phyloP scores from a whole-genome alignment of 2,329 filamentous ascomycete species.

The Calonectria pseudoturangicola region DNA sequence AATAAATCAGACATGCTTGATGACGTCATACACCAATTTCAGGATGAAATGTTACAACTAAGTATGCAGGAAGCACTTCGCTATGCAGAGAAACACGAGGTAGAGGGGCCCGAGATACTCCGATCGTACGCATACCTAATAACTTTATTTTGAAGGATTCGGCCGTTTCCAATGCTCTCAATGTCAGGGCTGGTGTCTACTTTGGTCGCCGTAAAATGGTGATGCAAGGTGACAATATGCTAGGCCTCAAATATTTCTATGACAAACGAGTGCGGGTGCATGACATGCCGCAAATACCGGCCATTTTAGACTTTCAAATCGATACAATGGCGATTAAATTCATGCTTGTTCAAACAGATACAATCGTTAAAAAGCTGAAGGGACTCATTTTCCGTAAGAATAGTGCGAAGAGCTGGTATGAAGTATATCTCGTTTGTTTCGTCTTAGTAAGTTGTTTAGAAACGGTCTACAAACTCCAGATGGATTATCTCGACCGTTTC shows the following conservation, averaged over 20 bases:
- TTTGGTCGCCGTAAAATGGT: slow-evolving; percentile 16
- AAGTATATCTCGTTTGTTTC: background rate
- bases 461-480: slow-evolving; percentile 4
- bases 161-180: background rate
- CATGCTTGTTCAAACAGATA: background rate
- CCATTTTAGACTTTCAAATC: slow-evolving; percentile 6
- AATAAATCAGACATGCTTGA: background rate
- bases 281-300: slow-evolving; percentile 5
- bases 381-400: background rate
- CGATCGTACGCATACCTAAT: background rate
- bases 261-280: background rate
- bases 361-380: background rate
- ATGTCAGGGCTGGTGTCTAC: slow-evolving; percentile 1
- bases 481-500: background rate
- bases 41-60: background rate
- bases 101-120: background rate
- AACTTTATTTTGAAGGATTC: background rate
- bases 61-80: slow-evolving; percentile 13
- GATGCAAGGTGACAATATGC: background rate
- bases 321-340: slow-evolving; percentile 15
- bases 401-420: background rate
- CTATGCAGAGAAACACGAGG: background rate
- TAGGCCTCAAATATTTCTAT: background rate
- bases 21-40: background rate
- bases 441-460: slow-evolving; percentile 2